Evolutionary conservation across 2,329 filamentous ascomycete species (phyloP), one percentile per base, ranked within the genome.

Genomic region (Curvularia sp.): DNA sequence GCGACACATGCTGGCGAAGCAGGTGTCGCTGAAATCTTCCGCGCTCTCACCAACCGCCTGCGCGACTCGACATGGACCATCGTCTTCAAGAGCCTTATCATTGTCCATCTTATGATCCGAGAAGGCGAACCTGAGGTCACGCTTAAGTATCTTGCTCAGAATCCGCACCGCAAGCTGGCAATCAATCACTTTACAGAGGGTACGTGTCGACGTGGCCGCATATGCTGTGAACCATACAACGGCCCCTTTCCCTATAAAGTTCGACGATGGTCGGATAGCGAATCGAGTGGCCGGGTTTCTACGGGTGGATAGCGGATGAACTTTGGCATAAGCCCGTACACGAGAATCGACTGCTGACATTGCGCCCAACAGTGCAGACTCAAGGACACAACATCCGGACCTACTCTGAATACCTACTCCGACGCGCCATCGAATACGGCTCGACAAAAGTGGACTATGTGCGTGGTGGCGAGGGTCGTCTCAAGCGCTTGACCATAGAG

Each of bases 21-120:
- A 53, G 95, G 94, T 67, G 92, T 99, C 60, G 94, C 89, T 60
- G 95, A 99, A 81, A 91, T 99, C 73, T 98, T 99, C 78, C 89
- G 95, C 61, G 92, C 93, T 42, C 83, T 99, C 54, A 93, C 96
- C 75, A 88, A 92, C 76, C 88, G 95, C 52, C 80, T 99, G 66
- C 89, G 93, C 75, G 95, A 99, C 77, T 94, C 94, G 67, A 97
- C 95, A 83, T 99, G 95, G 95, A 99, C 95, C n/a, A 93, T 98
- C 57, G 94, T 97, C 65, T 97, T 97, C 88, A 99, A 99, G 83
- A 89, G 92, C 70, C 83, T 99, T 67, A 97, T 98, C 70, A 95
- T 96, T 49, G 88, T 96, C 47, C 95, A 99, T 77, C 82, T 98
- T 61, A 98, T 99, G 95, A 95, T 99, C 75, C 88, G 95, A 67